Evolutionary conservation across 164 flowering plant species (phyloP), one percentile per base, ranked within the genome.

Genomic region (Vitis amurensis): DNA sequence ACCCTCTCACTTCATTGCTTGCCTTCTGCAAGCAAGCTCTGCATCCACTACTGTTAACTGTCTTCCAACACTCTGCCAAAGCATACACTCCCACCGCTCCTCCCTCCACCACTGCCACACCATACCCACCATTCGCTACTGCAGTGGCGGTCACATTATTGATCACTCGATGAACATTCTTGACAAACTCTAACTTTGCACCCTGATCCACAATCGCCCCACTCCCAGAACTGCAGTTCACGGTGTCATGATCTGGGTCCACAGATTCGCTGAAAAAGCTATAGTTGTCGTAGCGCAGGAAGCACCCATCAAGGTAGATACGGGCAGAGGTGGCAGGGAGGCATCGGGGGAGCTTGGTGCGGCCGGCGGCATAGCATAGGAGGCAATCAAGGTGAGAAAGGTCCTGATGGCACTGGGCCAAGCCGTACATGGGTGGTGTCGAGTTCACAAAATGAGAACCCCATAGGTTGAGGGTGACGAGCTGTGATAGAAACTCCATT

Each of bases 11-110:
- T 17, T 53, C 86, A 15, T 17, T 61, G 8, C 62, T 76, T 0
- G 91, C 98, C 68, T 75, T 82, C 68, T 73, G 71, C 81, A 93
- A 81, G 63, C 98, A 93, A 14, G 14, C 67, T 52, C 74, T 76
- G 74, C 98, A 93, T 13, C 81, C 86, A 2, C 65, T 76, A 12
- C 11, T 60, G 15, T 79, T 81, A 11, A 91, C 16, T 11, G 78
- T 81, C 63, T 75, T 76, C 98, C 98, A 93, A 75, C 97, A 91
- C 82, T 91, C 93, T 27, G 86, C 88, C 82, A 91, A 62, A 0
- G 80, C 87, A 65, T 80, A 84, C 12, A 79, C 83, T 0, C 77
- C 74, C 9, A 30, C 59, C 44, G 19, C 64, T 44, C 37, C 53
- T 6, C 30, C 55, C 52, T 58, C 57, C 58, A 29, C 77, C 50